Evolutionary conservation across 306 rosid species (phyloP).

Genomic region (Trifolium fragiferum): DNA sequence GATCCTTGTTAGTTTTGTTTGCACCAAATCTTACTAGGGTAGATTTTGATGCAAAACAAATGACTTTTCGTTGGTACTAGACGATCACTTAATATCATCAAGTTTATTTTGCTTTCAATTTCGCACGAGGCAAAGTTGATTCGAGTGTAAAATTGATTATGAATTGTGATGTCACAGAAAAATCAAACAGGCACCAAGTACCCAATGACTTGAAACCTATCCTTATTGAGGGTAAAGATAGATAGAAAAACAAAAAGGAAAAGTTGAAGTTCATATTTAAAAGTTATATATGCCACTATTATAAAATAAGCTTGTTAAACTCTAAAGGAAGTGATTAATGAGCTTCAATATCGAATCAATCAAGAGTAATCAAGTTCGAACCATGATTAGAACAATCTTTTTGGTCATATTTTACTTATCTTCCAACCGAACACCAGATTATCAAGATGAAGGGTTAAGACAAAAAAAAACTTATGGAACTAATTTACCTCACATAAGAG

Average conservation of each 20-base stretch:
- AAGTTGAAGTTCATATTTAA: slow-evolving; percentile 19
- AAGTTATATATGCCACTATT: slow-evolving; percentile 28
- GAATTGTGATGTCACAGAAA: not conserved
- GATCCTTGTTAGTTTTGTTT: slow-evolving; percentile 9
- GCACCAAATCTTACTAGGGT: slow-evolving; percentile 22
- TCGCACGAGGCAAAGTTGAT: not conserved
- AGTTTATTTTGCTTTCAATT: not conserved
- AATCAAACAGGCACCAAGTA: not conserved
- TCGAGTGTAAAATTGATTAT: not conserved
- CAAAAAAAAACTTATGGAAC: slow-evolving; percentile 9
- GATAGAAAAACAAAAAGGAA: slow-evolving; percentile 14
- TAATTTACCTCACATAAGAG: slow-evolving; percentile 95
- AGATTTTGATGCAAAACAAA: slow-evolving; percentile 23
- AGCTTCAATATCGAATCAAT: not conserved
- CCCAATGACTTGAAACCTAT: slow-evolving; percentile 36
- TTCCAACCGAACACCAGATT: not conserved
- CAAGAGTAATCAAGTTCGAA: not conserved
- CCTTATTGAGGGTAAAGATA: not conserved
- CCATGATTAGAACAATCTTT: not conserved
- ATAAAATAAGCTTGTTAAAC: slow-evolving; percentile 24
- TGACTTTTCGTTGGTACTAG: slow-evolving; percentile 13
- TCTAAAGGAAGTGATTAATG: not conserved
- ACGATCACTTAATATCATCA: slow-evolving; percentile 14
- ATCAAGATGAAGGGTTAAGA: not conserved
- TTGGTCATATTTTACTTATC: not conserved